A percentile compares a stretch with the other conserved stretches of the same genome.
phyloP scores from a whole-genome alignment of 768 basidiomycete species.

The Agaricus sinodeliciosus region DNA sequence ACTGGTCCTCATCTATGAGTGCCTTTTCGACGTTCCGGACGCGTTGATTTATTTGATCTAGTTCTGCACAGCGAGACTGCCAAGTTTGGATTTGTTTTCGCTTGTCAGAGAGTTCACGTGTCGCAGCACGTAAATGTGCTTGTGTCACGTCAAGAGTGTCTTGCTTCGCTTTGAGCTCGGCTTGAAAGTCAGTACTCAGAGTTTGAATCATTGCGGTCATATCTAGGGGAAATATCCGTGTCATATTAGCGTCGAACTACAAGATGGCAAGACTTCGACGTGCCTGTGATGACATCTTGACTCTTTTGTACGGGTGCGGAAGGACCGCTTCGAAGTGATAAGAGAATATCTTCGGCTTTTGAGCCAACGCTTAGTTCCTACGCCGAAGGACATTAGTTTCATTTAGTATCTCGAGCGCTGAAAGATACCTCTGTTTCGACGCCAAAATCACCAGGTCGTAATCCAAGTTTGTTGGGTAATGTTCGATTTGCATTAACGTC shows the following conservation, averaged over 20 bases:
- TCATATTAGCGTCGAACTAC: not conserved
- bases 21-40: slow-evolving; percentile 82
- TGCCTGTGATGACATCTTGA: slow-evolving; percentile 79
- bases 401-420: not conserved
- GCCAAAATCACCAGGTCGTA: slow-evolving; percentile 93
- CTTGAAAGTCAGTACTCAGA: slow-evolving; percentile 70
- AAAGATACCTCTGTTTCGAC: slow-evolving; percentile 75
- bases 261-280: slow-evolving; percentile 1
- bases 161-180: slow-evolving; percentile 83
- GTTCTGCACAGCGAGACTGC: slow-evolving; percentile 66
- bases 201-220: slow-evolving; percentile 81
- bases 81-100: slow-evolving; percentile 77
- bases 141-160: slow-evolving; percentile 84
- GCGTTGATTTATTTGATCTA: slow-evolving; percentile 77
- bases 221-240: slow-evolving; percentile 35
- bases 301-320: slow-evolving; percentile 81
- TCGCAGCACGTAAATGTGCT: slow-evolving; percentile 81
- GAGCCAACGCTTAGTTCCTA: slow-evolving; percentile 68
- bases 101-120: slow-evolving; percentile 85
- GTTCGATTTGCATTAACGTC: slow-evolving; percentile 91
- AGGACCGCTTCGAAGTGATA: slow-evolving; percentile 66
- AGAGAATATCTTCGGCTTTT: slow-evolving; percentile 74
- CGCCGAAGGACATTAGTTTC: not conserved
- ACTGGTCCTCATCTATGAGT: slow-evolving; percentile 66
- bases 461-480: slow-evolving; percentile 86